phyloP scores from a whole-genome alignment of 1,284 basidiomycete species.

The Abortiporus biennis region DNA sequence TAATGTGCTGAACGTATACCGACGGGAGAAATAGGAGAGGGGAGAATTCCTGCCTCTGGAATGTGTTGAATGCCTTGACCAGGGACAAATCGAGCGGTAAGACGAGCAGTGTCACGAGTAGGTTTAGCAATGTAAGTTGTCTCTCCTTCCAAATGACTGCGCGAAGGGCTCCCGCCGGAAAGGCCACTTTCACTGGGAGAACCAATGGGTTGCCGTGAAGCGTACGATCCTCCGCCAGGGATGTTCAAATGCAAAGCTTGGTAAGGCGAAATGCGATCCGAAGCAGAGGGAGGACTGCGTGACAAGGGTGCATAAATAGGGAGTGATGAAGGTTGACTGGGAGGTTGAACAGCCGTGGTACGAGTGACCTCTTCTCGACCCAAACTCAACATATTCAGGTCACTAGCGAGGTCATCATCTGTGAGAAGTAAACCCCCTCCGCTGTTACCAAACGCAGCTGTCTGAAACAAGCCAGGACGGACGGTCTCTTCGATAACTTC shows the following conservation, averaged over 20 bases:
- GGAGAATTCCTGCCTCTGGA: conserved; percentile 30
- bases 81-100: conserved; percentile 54
- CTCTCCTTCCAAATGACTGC: conserved; percentile 20
- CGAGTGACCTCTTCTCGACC: conserved; percentile 40
- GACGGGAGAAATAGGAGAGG: conserved; percentile 28
- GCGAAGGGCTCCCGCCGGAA: conserved; percentile 26
- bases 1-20: conserved; percentile 18
- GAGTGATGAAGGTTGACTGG: conserved; percentile 57
- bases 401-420: conserved; percentile 76
- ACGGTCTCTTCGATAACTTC: conserved; percentile 40
- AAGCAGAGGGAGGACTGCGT: conserved; percentile 47
- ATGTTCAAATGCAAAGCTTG: conserved; percentile 53
- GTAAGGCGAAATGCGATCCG: conserved; percentile 49
- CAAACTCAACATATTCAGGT: conserved; percentile 61
- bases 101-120: conserved; percentile 15
- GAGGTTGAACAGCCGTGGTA: conserved; percentile 37
- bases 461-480: conserved; percentile 18
- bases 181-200: conserved; percentile 49
- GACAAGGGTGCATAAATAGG: conserved; percentile 68
- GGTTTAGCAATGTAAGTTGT: conserved; percentile 1
- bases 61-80: conserved; percentile 61
- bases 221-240: conserved; percentile 35
- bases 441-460: conserved; percentile 35
- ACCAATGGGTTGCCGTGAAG: conserved; percentile 41
- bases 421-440: conserved; percentile 59